Evolutionary conservation across 2,329 filamentous ascomycete species (phyloP), one percentile per base, ranked within the genome.

Genomic region (Kalmusia sp.): DNA sequence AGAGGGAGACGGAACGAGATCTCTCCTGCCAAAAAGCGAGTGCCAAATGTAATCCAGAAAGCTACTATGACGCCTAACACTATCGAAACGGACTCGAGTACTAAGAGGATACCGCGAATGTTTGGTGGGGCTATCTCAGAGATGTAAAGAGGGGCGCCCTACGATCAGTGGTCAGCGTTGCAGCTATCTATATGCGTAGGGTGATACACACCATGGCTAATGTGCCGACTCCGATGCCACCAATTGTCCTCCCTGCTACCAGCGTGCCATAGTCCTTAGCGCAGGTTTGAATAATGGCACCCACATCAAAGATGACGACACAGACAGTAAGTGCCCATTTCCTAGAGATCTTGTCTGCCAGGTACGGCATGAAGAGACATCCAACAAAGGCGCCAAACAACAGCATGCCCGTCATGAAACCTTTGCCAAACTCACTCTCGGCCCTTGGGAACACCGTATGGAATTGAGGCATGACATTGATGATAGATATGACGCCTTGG

Each of bases 1-100:
- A 91, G 84, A 0, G 90, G 90, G 0, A 90, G 75, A 0, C 91
- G 80, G 90, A 90, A 95, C 0, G 90, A 87, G 0, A 86, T 85
- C 58, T 91, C 82, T 11, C 85, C 89, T 6, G 77, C 77, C 47
- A 80, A 80, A 65, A 74, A 79, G 60, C 79, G 79, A 39, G 52
- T 54, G 27, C 52, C 52, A 21, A 50, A 54, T 8, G 34, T 44
- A 4, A 43, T 34, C 31, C 33, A 50, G 33, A 35, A 54, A 35
- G 31, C 34, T 14, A 54, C 41, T 8, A 50, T 22, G 19, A 54
- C 41, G 7, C 52, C 52, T 12, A 41, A 38, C 1, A 44, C 35
- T n/a, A 54, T 54, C 4, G 34, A 35, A 21, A 50, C 37, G 15
- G 34, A 44, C 31, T 54, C 38, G 12, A 50, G 31, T 12, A 46